A percentile compares a stretch with the other conserved stretches of the same genome.
Evolutionary conservation across 2,329 filamentous ascomycete genomes (phyloP).

Genomic region (Colletotrichum horii): DNA sequence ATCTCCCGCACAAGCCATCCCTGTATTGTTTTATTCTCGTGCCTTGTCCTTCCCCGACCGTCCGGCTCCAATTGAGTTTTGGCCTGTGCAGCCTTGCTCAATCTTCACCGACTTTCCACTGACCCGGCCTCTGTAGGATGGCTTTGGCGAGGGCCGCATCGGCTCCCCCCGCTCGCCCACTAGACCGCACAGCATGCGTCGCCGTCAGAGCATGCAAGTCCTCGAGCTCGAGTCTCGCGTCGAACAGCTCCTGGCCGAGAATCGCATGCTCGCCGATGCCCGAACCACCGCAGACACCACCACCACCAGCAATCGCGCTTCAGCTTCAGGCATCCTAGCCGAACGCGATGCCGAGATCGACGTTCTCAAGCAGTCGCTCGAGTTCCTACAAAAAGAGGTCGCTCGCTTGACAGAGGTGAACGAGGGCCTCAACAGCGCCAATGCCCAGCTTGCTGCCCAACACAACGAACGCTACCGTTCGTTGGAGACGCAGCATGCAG

Average conservation of each 20-base stretch:
- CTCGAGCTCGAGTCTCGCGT: conserved; percentile 88
- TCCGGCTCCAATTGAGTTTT: neutral
- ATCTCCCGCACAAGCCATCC: neutral
- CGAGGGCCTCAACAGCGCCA: conserved; percentile 77
- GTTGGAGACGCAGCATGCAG: conserved; percentile 71
- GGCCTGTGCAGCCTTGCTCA: neutral
- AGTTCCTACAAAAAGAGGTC: conserved; percentile 83
- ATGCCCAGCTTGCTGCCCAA: conserved; percentile 76
- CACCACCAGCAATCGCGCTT: conserved; percentile 67
- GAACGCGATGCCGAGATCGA: conserved; percentile 90
- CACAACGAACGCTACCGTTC: conserved; percentile 74
- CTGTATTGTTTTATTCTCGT: neutral
- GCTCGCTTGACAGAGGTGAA: conserved; percentile 83
- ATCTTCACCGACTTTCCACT: conserved; percentile 11
- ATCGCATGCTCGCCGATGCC: conserved; percentile 68
- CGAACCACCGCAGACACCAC: conserved; percentile 70
- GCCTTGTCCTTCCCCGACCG: neutral
- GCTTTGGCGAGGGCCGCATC: conserved; percentile 86
- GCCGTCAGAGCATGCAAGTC: conserved; percentile 96
- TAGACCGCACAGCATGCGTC: conserved; percentile 92
- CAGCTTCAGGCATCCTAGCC: conserved; percentile 72
- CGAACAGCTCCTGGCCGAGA: conserved; percentile 85
- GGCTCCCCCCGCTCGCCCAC: conserved; percentile 91
- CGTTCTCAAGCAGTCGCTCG: conserved; percentile 77
- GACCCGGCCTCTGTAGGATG: conserved; percentile 69